Conservation (phyloP, 768 basidiomycete species). For the Leucocoprinus sp. region DNA sequence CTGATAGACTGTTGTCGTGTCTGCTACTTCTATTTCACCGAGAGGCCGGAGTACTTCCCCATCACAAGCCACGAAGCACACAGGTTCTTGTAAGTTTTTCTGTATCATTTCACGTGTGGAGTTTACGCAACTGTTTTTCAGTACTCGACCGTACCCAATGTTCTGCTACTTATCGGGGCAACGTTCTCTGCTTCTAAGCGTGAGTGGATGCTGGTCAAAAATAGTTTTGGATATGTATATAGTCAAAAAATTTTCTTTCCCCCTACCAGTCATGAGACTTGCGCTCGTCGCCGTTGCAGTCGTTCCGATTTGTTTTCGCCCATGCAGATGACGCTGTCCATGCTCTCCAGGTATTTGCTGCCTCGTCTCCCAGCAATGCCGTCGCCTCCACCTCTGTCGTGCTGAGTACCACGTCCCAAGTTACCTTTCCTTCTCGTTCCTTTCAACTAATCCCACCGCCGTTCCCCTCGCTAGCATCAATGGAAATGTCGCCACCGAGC, state of each 20-base stretch:
- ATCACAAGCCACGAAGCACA: too few species aligned
- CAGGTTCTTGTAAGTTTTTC: too few species aligned
- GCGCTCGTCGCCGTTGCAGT: slow-evolving; percentile 24
- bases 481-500: slow-evolving; percentile 33
- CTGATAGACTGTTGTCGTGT: too few species aligned
- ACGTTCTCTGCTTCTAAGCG: too few species aligned
- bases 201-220: too few species aligned
- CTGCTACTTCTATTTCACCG: too few species aligned
- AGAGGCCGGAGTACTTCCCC: too few species aligned
- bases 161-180: too few species aligned
- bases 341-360: slow-evolving; percentile 22
- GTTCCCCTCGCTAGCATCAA: slow-evolving; percentile 45
- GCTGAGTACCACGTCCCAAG: neutral
- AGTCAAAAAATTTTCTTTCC: slow-evolving; percentile 11
- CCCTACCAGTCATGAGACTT: slow-evolving; percentile 15
- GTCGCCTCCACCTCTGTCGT: neutral
- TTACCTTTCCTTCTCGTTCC: slow-evolving; percentile 34
- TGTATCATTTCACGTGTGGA: too few species aligned
- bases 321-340: slow-evolving; percentile 18
- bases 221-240: neutral
- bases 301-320: slow-evolving; percentile 23
- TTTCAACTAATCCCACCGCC: slow-evolving; percentile 52
- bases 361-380: neutral
- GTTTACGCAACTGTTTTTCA: too few species aligned
- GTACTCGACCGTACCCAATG: too few species aligned